Percentiles rank a stretch among this genome's conserved stretches.
Conservation (phyloP, 2,329 filamentous ascomycete species). For the Aspergillus piperis region DNA sequence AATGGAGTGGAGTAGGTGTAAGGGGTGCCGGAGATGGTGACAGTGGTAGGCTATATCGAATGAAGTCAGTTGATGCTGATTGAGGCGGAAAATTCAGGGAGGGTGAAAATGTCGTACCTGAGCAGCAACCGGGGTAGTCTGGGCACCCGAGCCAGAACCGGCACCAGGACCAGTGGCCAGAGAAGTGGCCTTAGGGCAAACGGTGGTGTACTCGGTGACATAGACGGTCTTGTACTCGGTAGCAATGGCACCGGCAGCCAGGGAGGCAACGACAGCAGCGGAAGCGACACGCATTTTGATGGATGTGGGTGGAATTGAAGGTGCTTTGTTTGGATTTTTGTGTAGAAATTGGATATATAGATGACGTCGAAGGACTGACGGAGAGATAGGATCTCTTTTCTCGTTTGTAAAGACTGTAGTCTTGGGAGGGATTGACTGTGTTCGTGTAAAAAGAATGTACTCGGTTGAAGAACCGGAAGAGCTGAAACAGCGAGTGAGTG, state of each 20-base stretch:
- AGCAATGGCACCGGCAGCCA: constrained; percentile 44
- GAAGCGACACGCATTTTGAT: constrained; percentile 55
- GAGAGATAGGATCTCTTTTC: constrained; percentile 14
- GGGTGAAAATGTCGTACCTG: constrained; percentile 41
- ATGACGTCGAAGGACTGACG: constrained; percentile 24
- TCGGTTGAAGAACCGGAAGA: constrained; percentile 41
- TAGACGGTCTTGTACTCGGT: constrained; percentile 59
- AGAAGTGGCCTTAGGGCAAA: constrained; percentile 68
- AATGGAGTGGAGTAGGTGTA: constrained; percentile 63
- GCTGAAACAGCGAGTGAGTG: constrained; percentile 48
- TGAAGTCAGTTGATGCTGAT: neutral
- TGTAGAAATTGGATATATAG: constrained; percentile 2
- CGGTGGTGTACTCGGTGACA: constrained; percentile 68
- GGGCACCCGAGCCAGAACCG: constrained; percentile 28
- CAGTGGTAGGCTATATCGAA: constrained; percentile 59
- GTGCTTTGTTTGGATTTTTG: neutral
- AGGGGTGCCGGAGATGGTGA: constrained; percentile 72
- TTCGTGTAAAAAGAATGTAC: constrained; percentile 38
- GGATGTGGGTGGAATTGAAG: neutral
- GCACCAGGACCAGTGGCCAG: constrained; percentile 58
- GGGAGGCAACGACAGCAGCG: constrained; percentile 40
- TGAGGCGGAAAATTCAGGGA: neutral
- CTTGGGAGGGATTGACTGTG: constrained; percentile 11
- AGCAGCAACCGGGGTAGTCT: constrained; percentile 70
- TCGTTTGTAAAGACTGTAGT: constrained; percentile 19